phyloP scores from a whole-genome alignment of 495 filamentous ascomycete species.

The Penicillium pancosmium region DNA sequence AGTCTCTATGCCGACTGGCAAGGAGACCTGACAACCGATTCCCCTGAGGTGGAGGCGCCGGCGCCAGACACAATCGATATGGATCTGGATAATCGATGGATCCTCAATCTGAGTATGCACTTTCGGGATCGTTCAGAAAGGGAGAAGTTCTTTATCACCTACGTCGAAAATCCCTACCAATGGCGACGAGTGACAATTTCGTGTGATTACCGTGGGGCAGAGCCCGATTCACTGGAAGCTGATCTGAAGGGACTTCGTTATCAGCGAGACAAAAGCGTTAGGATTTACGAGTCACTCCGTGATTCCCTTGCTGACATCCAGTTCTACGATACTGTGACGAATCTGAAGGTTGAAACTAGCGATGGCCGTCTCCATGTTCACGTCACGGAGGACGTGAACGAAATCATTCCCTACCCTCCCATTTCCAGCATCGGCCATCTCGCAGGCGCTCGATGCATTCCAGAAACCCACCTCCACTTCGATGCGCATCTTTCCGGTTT shows the following conservation, averaged over 20 bases:
- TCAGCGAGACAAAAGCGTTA: constrained; percentile 91
- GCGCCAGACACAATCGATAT: constrained; percentile 64
- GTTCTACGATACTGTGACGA: constrained; percentile 95
- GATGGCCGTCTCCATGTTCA: constrained; percentile 93
- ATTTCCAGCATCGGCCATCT: constrained; percentile 76
- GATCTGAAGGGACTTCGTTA: constrained; percentile 77
- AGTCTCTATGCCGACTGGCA: constrained; percentile 31
- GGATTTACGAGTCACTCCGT: constrained; percentile 94
- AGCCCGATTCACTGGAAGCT: constrained; percentile 79
- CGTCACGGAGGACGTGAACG: constrained; percentile 96
- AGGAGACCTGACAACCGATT: constrained; percentile 26
- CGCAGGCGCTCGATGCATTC: constrained; percentile 60
- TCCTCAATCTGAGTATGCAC: constrained; percentile 97
- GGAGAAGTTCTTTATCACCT: constrained; percentile 98
- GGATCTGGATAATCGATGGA: constrained; percentile 90
- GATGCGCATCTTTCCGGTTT: constrained; percentile 94
- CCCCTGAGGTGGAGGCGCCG: constrained; percentile 26
- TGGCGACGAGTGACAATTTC: constrained; percentile 94
- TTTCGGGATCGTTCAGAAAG: constrained; percentile 92
- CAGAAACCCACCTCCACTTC: constrained; percentile 77
- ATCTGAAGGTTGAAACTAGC: constrained; percentile 89
- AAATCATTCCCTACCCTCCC: constrained; percentile 88
- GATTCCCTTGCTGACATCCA: constrained; percentile 89
- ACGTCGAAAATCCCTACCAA: constrained; percentile 72
- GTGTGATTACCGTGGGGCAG: constrained; percentile 85